phyloP scores from a whole-genome alignment of 225 moss, liverwort and hornwort species.

The Neckera pumila region DNA sequence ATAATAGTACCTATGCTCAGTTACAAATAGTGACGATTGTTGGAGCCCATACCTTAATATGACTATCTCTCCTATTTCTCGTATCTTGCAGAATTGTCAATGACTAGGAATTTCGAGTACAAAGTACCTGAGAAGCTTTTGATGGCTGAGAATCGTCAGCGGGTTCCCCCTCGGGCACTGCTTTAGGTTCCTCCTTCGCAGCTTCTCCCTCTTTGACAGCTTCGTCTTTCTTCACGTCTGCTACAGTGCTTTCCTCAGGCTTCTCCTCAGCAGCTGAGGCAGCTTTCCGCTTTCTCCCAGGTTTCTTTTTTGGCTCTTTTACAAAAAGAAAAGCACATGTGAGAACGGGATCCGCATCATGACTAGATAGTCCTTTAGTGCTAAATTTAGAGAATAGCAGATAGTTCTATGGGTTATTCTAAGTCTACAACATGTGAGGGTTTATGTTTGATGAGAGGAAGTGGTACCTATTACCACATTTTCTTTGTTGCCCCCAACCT shows the following conservation, averaged over 20 bases:
- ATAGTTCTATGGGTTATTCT: background rate
- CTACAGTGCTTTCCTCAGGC: conserved; percentile 1
- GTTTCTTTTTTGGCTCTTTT: conserved; percentile 30
- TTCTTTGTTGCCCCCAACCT: conserved; percentile 13
- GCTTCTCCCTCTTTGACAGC: background rate
- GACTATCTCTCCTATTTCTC: background rate
- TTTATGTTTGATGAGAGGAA: background rate
- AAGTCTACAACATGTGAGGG: background rate
- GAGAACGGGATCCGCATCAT: background rate
- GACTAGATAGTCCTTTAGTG: background rate
- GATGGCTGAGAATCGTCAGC: background rate
- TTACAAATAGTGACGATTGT: background rate
- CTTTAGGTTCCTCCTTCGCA: background rate
- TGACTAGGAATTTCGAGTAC: background rate
- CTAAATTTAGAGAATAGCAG: background rate
- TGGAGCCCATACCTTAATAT: too few species aligned
- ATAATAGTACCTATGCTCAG: too few species aligned
- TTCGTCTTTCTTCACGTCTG: background rate
- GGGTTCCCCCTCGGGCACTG: background rate
- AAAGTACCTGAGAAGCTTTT: conserved; percentile 8
- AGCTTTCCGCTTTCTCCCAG: conserved; percentile 31
- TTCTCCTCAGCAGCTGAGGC: conserved; percentile 2
- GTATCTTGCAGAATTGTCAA: background rate
- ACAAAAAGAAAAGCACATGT: background rate
- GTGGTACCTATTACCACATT: conserved; percentile 10